Percentiles rank a stretch among this genome's conserved stretches.
phyloP scores from a whole-genome alignment of 257 asterid species.

The Eustoma russellianum region DNA sequence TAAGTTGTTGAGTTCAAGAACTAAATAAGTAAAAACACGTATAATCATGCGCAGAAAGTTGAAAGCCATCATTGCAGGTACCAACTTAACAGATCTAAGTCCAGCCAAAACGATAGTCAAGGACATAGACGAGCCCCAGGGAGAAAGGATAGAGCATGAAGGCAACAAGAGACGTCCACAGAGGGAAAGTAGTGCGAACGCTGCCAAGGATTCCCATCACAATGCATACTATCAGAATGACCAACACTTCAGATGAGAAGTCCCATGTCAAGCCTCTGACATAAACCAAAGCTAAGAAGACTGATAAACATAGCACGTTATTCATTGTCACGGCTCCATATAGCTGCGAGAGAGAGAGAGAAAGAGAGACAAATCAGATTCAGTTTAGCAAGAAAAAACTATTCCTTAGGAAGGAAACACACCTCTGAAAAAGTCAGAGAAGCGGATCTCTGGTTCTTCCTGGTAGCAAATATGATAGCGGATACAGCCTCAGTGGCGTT shows the following conservation, averaged over 20 bases:
- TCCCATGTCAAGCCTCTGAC: slow-evolving; percentile 71
- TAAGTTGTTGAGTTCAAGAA: not conserved
- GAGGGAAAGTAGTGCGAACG: slow-evolving; percentile 65
- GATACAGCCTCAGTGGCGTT: slow-evolving; percentile 95
- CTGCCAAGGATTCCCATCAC: slow-evolving; percentile 78
- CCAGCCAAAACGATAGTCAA: slow-evolving; percentile 84
- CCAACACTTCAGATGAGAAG: slow-evolving; percentile 89
- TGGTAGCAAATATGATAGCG: slow-evolving; percentile 74
- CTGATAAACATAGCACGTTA: slow-evolving; percentile 72
- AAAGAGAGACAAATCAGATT: not conserved
- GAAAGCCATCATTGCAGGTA: not conserved
- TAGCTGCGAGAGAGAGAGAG: slow-evolving; percentile 31
- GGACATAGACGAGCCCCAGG: slow-evolving; percentile 76
- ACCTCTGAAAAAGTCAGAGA: slow-evolving; percentile 97
- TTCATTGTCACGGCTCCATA: slow-evolving; percentile 95
- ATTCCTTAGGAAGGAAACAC: slow-evolving; percentile 1
- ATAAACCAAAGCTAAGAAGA: slow-evolving; percentile 76
- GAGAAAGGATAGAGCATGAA: slow-evolving; percentile 70
- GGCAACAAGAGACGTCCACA: slow-evolving; percentile 71
- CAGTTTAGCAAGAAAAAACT: not conserved
- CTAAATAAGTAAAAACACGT: too few relatives aligned
- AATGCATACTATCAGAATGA: slow-evolving; percentile 72
- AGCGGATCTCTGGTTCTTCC: slow-evolving; percentile 72
- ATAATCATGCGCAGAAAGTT: too few relatives aligned
- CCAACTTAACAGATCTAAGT: slow-evolving; percentile 22